These are phyloP conservation scores for Aspergillus spinulosporus DNA, from an alignment of 2,329 filamentous ascomycete genomes.

Conservation along the genomic window DNA sequence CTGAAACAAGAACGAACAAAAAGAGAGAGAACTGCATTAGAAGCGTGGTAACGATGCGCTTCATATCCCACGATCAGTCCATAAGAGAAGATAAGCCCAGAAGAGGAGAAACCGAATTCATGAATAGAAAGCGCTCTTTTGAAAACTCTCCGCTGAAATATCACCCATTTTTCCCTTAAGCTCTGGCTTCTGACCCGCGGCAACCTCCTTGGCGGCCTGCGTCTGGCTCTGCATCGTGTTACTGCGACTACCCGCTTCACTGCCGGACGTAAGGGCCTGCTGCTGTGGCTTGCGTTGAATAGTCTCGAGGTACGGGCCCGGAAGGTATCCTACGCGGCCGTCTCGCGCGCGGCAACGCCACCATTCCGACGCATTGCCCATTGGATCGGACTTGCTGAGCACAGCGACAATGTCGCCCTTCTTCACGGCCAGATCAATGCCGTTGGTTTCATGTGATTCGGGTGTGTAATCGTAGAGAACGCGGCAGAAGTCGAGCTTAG, in stretches of 20 bases:
- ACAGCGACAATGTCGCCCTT: conserved; percentile 96
- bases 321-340: conserved; percentile 87
- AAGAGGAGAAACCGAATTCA: conserved; percentile 35
- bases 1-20: background rate
- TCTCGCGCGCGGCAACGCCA: conserved; percentile 92
- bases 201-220: conserved; percentile 23
- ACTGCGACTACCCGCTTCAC: conserved; percentile 49
- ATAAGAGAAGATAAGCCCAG: background rate
- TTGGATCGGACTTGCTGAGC: conserved; percentile 85
- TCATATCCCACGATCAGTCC: conserved; percentile 6
- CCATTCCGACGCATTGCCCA: conserved; percentile 92
- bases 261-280: conserved; percentile 46
- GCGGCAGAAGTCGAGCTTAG: conserved; percentile 94
- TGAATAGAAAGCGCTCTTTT: conserved; percentile 69
- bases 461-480: conserved; percentile 93
- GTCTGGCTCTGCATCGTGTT: conserved; percentile 52
- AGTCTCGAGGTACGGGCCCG: conserved; percentile 82
- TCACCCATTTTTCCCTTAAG: conserved; percentile 63
- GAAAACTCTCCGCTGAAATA: conserved; percentile 68
- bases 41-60: background rate
- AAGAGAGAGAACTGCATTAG: background rate
- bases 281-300: conserved; percentile 58
- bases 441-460: conserved; percentile 62
- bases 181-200: conserved; percentile 47
- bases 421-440: conserved; percentile 85